Percentiles rank a stretch among this genome's conserved stretches.
phyloP scores from a whole-genome alignment of 2,329 filamentous ascomycete species.

The Pseudogymnoascus sp. region DNA sequence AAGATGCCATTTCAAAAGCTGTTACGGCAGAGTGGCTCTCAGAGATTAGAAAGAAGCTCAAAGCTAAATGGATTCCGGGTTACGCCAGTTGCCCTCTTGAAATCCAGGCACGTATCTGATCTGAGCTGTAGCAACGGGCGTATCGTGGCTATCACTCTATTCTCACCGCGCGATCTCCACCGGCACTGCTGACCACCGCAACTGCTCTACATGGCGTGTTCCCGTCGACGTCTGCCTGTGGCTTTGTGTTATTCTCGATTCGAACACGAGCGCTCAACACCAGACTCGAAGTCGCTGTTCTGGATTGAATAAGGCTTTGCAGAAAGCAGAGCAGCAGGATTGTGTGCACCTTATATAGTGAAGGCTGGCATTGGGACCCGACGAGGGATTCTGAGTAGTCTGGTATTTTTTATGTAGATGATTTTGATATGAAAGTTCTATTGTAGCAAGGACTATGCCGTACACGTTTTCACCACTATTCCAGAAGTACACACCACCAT shows the following conservation, averaged over 20 bases:
- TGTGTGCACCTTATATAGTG: not conserved
- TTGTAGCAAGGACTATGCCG: not conserved
- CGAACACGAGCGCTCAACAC: not conserved
- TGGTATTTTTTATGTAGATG: not conserved
- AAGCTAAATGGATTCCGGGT: not conserved
- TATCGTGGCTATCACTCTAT: not conserved
- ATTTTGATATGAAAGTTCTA: constrained; percentile 5
- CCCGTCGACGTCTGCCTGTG: too few relatives aligned
- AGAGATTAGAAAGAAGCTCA: not conserved
- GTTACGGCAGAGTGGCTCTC: not conserved
- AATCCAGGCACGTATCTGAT: not conserved
- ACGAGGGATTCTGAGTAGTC: not conserved
- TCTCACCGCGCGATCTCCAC: not conserved
- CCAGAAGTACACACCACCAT: not conserved
- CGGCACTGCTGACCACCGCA: not conserved
- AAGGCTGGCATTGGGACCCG: not conserved
- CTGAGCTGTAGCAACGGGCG: not conserved
- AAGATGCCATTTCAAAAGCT: not conserved
- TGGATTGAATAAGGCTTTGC: not conserved
- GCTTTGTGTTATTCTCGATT: too few relatives aligned
- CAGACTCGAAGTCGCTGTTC: not conserved
- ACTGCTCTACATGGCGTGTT: too few relatives aligned
- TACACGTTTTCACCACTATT: constrained; percentile 1
- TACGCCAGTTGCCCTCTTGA: not conserved
- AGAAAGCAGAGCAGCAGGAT: not conserved